Conservation (phyloP, 441 rosid species). For the Flueggea neowawraea region DNA sequence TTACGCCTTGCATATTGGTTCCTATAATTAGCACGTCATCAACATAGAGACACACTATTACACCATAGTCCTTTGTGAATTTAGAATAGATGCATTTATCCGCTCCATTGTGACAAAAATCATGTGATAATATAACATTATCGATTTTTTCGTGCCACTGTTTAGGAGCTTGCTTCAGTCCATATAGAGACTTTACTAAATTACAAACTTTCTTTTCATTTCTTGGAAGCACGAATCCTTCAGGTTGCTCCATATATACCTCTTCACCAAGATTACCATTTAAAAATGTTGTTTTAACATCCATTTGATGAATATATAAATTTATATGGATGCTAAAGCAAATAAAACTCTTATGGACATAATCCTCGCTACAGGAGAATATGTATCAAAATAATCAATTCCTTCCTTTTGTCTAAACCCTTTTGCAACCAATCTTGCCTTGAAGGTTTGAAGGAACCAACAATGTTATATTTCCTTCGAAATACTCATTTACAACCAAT, state of each 20-base stretch:
- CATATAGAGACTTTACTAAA: constrained; percentile 2
- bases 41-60: background rate
- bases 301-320: background rate
- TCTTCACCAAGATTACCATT: constrained; percentile 5
- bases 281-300: constrained; percentile 3
- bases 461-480: background rate
- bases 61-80: background rate
- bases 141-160: constrained; percentile 1
- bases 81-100: background rate
- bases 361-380: background rate
- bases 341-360: background rate
- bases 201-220: constrained; percentile 4
- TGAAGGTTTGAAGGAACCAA: background rate
- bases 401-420: background rate
- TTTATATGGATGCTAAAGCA: background rate
- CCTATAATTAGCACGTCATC: background rate
- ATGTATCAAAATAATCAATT: background rate
- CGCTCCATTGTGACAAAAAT: background rate
- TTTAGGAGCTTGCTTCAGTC: background rate
- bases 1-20: background rate
- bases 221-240: background rate
- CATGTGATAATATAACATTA: background rate
- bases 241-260: constrained; percentile 2
- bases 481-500: background rate
- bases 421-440: background rate